Base-by-base conservation (phyloP, 352 stramenopile genomes). In the Phytophthora pini region DNA sequence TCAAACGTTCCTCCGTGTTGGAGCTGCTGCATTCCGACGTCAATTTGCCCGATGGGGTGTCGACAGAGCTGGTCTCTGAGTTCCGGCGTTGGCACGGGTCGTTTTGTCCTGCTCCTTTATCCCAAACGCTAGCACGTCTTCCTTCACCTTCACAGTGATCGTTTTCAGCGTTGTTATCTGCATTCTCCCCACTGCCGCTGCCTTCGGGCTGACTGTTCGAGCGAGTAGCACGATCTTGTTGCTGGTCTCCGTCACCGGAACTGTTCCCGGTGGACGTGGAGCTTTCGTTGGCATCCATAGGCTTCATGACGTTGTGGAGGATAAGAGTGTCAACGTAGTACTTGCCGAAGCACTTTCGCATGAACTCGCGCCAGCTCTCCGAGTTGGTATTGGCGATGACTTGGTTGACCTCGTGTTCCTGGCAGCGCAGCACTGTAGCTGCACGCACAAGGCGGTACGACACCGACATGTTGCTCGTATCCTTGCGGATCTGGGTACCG, bases 301-400 rank as follows among this genome's bases (percentile, higher is more conserved):
- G 56, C 22, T 66, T 69, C 12, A 31, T 64, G 56, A 93, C 73
- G 32, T 77, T 75, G 68, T 94, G 83, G 39, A 94, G 72, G 47
- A 94, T 84, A 55, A 92, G 83, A 13, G 82, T 83, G 67, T 94
- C 85, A 32, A 92, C 65, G 39, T 86, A 92, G 64, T 90, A 74
- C 61, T 88, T 88, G 60, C 75, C 81, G 61, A 92, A 86, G 68
- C 83, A 92, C 66, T 90, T 90, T 61, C 72, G 79, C 67, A 79
- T 72, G 56, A 94, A 91, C 63, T 85, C 82, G 50, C 85, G 85
- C 78, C 83, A 89, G 56, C 72, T 84, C 60, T 94, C 85, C 1
- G 81, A 89, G 54, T 72, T 82, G 31, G 80, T 89, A 65, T 92
- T 89, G 56, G 76, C 67, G 26, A 92, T 74, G 34, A 92, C 73